Conservation (phyloP, 345 rosid genomes). For the Excoecaria cochinchinensis region DNA sequence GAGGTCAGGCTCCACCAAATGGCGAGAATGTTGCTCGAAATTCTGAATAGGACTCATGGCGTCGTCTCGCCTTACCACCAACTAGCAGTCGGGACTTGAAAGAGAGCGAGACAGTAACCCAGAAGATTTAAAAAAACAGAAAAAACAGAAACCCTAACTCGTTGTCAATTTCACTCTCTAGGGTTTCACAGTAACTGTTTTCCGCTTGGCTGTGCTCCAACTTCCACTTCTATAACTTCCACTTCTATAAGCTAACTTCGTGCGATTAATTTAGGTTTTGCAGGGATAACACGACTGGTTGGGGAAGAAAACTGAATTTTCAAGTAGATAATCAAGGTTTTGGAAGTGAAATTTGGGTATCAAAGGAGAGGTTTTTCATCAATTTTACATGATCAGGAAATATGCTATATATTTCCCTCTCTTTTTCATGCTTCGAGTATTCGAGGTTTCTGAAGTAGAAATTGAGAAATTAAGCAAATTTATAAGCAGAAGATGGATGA, state of each 20-base stretch:
- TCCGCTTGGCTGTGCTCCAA: background rate
- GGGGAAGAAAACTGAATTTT: background rate
- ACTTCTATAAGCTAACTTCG: background rate
- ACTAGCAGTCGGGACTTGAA: background rate
- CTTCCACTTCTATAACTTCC: background rate
- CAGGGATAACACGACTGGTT: background rate
- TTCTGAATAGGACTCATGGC: constrained; percentile 95
- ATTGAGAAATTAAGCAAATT: too few relatives aligned
- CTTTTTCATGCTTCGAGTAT: background rate
- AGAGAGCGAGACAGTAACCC: background rate
- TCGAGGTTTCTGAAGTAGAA: too few relatives aligned
- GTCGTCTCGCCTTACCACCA: background rate
- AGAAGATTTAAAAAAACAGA: background rate
- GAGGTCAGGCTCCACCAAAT: constrained; percentile 72
- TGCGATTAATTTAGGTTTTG: background rate
- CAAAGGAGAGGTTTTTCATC: background rate
- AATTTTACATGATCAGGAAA: background rate
- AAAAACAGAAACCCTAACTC: background rate
- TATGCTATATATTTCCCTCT: background rate
- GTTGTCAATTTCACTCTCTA: background rate
- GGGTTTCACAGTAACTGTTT: background rate
- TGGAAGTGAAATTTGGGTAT: background rate
- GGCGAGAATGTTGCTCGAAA: constrained; percentile 93
- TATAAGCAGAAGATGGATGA: too few relatives aligned
- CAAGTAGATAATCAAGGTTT: background rate